Conservation (phyloP, 148 eudicot species). For the Spergularia marina region DNA sequence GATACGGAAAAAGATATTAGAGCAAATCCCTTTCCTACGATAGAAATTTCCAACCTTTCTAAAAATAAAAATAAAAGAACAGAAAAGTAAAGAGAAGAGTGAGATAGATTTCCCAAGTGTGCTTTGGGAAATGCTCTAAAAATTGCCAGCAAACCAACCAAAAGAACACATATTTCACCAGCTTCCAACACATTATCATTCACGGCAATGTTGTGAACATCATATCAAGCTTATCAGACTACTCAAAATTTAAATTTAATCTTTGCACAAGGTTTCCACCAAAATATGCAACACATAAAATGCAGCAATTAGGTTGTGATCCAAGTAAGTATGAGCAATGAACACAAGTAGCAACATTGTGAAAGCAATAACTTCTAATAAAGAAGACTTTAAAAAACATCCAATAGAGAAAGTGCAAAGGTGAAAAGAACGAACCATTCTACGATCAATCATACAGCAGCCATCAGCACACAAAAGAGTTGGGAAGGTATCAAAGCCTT, state of each 20-base stretch:
- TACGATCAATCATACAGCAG: conserved; percentile 62
- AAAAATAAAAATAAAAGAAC: no score
- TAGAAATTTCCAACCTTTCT: no score
- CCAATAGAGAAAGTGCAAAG: conserved; percentile 8
- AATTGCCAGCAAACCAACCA: no score
- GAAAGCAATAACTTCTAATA: neutral
- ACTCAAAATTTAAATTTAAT: neutral
- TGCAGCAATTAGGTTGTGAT: neutral
- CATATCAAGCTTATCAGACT: neutral
- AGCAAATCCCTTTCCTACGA: no score
- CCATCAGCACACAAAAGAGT: conserved; percentile 60
- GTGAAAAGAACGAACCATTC: conserved; percentile 42
- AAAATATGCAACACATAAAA: conserved; percentile 14
- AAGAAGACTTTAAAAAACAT: neutral
- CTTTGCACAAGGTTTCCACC: neutral
- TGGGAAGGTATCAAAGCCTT: conserved; percentile 62
- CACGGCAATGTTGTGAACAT: neutral
- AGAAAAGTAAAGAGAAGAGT: no score
- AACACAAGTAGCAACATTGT: neutral
- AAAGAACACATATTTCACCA: neutral
- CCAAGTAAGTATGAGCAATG: neutral
- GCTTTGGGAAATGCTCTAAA: no score
- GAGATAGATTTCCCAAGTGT: no score
- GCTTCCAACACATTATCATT: neutral
- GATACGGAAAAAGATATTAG: no score